Base-by-base conservation (phyloP, 1,284 basidiomycete genomes). In the Tylopilus orsonianus region DNA sequence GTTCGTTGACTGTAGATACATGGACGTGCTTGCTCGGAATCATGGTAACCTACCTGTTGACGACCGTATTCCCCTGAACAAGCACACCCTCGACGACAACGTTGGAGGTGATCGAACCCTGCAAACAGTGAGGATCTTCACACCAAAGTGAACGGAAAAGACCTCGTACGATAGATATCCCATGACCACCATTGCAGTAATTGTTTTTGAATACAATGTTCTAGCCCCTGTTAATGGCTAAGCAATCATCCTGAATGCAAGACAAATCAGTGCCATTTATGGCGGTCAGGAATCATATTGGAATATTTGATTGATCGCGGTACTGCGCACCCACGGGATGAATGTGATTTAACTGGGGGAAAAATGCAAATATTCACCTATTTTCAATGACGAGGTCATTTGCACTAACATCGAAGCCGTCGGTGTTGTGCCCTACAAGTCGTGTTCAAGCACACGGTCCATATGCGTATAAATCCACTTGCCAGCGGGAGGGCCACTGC, bases 201-300 rank as follows among this genome's bases (percentile, higher is more conserved):
- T 80, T 81, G 22, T 75, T 61, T 44, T 71, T 66, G 61, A 84
- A 79, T 39, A 74, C 56, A 50, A 85, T 79, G 60, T 78, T 79
- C 27, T 68, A 66, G 8, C 81, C 83, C 36, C 63, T 64, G 61
- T 81, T 83, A 59, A 85, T 79, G 8, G 83, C 79, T 29, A 85
- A 61, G 53, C 83, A 85, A 56, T 85, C 81, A 50, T 85, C 82
- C 70, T 83, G 64, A 6, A 49, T 22, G 14, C 9, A 34, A 46
- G 20, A 30, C 2, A 16, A 41, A 27, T 48, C 9, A 37, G 45
- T 27, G 53, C 22, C 12, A 24, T 34, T 9, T 22, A 6, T 44
- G 13, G 7, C 2, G 20, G 16, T 7, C 5, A 19, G 2, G 12
- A 35, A 6, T 35, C 29, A 9, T 13, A 67, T 67, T 52, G 70